These are phyloP conservation scores for Mucuna pruriens DNA, from an alignment of 306 rosid genomes.

Conservation along the genomic window DNA sequence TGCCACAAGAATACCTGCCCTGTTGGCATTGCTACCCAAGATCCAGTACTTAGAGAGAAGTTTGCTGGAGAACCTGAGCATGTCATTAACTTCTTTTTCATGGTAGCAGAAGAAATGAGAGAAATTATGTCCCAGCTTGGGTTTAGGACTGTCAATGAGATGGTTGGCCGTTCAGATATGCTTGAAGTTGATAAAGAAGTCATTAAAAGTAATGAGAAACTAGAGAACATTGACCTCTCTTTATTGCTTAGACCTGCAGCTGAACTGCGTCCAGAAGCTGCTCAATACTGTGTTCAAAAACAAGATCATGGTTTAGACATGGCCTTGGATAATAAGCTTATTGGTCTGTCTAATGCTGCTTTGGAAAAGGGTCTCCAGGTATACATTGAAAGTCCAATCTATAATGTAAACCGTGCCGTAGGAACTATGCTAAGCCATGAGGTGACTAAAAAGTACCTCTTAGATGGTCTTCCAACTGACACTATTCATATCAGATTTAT, in stretches of 20 bases:
- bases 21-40: slow-evolving; percentile 24
- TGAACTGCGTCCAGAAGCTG: slow-evolving; percentile 21
- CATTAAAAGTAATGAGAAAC: neutral
- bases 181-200: slow-evolving; percentile 10
- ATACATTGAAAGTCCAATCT: slow-evolving; percentile 8
- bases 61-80: slow-evolving; percentile 21
- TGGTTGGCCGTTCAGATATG: slow-evolving; percentile 16
- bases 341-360: slow-evolving; percentile 1
- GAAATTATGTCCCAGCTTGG: slow-evolving; percentile 13
- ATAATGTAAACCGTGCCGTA: slow-evolving; percentile 5
- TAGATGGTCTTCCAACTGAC: slow-evolving; percentile 17
- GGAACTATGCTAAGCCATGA: slow-evolving; percentile 21
- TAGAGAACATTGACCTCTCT: slow-evolving; percentile 18
- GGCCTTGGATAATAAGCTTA: slow-evolving; percentile 19
- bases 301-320: slow-evolving; percentile 18
- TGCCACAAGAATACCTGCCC: slow-evolving; percentile 26
- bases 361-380: slow-evolving; percentile 13
- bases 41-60: slow-evolving; percentile 14
- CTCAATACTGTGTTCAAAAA: slow-evolving; percentile 15
- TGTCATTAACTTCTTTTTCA: slow-evolving; percentile 15
- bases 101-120: slow-evolving; percentile 11
- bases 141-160: neutral
- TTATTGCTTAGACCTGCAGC: slow-evolving; percentile 24
- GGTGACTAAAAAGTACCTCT: neutral
- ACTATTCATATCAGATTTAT: slow-evolving; percentile 1